Conservation (phyloP, 306 rosid species). For the Glycyrrhiza uralensis region DNA sequence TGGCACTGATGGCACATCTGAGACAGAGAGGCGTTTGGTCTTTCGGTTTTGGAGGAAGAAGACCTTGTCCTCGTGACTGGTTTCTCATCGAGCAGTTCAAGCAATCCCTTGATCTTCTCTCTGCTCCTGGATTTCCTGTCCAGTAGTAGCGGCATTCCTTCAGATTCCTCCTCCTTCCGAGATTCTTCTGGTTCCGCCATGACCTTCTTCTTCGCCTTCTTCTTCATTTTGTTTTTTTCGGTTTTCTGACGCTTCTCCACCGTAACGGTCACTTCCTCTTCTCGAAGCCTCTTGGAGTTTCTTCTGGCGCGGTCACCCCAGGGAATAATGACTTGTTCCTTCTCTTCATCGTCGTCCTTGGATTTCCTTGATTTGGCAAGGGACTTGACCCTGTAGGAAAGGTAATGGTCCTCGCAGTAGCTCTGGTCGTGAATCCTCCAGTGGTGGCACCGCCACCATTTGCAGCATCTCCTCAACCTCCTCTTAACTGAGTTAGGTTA, state of each 20-base stretch:
- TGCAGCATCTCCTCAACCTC: too few relatives aligned
- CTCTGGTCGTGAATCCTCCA: constrained; percentile 4
- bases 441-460: constrained; percentile 1
- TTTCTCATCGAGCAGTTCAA: background rate
- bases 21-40: background rate
- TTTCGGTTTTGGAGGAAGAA: background rate
- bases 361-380: background rate
- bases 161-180: background rate
- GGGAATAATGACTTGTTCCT: background rate
- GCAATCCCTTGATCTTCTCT: background rate
- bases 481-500: too few relatives aligned
- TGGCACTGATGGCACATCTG: constrained; percentile 22
- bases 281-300: background rate
- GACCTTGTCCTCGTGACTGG: background rate
- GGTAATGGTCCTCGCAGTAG: constrained; percentile 16
- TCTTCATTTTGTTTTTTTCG: background rate
- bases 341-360: background rate
- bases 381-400: background rate
- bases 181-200: background rate
- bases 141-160: background rate
- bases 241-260: background rate
- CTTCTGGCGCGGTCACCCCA: background rate
- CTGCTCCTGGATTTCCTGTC: constrained; percentile 3
- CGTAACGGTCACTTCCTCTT: background rate
- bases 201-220: background rate